Base-by-base conservation (phyloP, 2,329 filamentous ascomycete genomes). In the Diplodia seriata region DNA sequence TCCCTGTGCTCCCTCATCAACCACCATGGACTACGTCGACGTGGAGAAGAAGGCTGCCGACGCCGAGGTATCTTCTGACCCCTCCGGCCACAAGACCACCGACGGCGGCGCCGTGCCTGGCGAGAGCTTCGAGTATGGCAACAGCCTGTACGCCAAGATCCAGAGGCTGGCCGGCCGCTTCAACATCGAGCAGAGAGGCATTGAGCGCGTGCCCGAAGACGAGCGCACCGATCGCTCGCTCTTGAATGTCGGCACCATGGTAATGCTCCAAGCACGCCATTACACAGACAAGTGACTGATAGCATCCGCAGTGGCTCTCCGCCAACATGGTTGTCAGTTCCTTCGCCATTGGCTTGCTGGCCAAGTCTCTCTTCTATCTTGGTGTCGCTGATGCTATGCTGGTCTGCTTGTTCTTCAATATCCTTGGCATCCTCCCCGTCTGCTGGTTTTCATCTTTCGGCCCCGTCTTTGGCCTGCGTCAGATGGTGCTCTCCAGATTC, bases 361-460 rank as follows among this genome's bases (percentile, higher is more conserved):
- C 86, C 1, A 84, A 88, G n/a, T 85, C 88, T 9, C 79, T 91
- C 29, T 94, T 92, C 78, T 78, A 79, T 9, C 84, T 94, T 9
- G 90, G 91, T 11, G 93, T 92, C 71, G 82, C 90, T 59, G 92
- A 94, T 74, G 87, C 89, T 8, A 87, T 91, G 40, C 80, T 94
- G 55, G 86, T 89, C 38, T 89, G 91, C 69, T 77, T 94, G 64
- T 91, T 93, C 79, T 86, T 94, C 81, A 94, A 93, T 73, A 75
- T 92, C 4, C 81, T 94, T 11, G 90, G 89, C n/a, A 85, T 90
- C 59, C 74, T 89, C 59, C 89, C 91, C 0, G 91, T 92, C 18
- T 90, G 87, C 74, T 92, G 90, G 79, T 93, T 93, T 82, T 91
- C 89, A 1, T 91, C 87, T 20, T 92, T 93, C 74, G 91, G 91